phyloP scores from a whole-genome alignment of 352 stramenopile species.

The Elongisporangium prolatum region DNA sequence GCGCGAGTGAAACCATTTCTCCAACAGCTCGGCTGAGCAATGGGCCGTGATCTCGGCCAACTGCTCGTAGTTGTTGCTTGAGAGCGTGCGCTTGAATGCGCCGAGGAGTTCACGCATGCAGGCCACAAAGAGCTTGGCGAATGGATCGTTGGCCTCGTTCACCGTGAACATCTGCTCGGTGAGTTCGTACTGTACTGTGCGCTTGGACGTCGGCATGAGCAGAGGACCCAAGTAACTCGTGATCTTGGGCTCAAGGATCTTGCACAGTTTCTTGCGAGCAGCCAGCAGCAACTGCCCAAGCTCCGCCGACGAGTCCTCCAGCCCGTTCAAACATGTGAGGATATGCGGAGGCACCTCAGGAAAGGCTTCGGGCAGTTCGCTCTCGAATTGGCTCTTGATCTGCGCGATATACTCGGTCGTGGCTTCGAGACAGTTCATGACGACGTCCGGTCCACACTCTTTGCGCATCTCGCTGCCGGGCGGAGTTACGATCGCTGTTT shows the following conservation, averaged over 20 bases:
- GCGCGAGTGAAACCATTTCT: conserved; percentile 61
- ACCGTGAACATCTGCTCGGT: conserved; percentile 83
- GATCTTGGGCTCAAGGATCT: conserved; percentile 77
- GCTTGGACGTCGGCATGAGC: conserved; percentile 37
- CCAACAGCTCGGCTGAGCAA: conserved; percentile 40
- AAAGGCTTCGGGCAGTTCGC: conserved; percentile 66
- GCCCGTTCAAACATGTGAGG: conserved; percentile 55
- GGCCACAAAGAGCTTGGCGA: conserved; percentile 69
- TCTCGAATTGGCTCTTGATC: conserved; percentile 72
- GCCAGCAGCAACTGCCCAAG: conserved; percentile 63
- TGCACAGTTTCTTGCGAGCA: conserved; percentile 68
- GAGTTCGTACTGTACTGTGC: conserved; percentile 69
- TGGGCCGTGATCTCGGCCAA: conserved; percentile 46
- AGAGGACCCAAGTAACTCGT: conserved; percentile 39
- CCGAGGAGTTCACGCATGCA: conserved; percentile 48
- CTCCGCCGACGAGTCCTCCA: conserved; percentile 71
- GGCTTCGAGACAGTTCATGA: conserved; percentile 80
- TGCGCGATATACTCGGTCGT: conserved; percentile 77
- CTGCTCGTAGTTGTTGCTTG: conserved; percentile 46
- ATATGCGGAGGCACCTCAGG: conserved; percentile 71
- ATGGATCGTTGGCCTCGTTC: conserved; percentile 87
- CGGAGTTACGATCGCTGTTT: conserved; percentile 14
- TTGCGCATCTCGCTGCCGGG: conserved; percentile 33
- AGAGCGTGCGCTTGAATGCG: conserved; percentile 49
- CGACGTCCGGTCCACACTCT: conserved; percentile 62